Conservation (phyloP, 192 early-diverging fungal genomes). For the Podila minutissima region DNA sequence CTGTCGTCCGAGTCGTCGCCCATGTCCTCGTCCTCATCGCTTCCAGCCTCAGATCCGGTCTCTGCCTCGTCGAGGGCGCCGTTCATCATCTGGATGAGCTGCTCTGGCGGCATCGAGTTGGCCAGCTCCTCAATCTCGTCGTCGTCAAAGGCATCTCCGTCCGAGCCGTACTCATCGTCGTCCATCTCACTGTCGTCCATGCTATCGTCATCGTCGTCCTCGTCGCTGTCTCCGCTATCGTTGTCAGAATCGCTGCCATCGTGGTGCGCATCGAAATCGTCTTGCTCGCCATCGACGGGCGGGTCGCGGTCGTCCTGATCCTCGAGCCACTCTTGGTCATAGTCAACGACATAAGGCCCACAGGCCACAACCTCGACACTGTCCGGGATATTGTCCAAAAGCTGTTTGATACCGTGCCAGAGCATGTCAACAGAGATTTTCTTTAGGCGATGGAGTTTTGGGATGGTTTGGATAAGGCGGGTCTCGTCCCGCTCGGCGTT, state of each 20-base stretch:
- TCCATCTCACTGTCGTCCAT: neutral
- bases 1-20: neutral
- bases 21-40: neutral
- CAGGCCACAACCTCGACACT: neutral
- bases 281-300: neutral
- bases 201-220: neutral
- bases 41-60: neutral
- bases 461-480: neutral
- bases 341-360: neutral
- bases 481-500: neutral
- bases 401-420: neutral
- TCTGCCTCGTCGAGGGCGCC: neutral
- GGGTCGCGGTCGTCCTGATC: neutral
- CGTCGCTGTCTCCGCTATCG: neutral
- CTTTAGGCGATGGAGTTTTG: neutral
- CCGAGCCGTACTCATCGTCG: neutral
- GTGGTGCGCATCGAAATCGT: neutral
- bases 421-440: neutral
- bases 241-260: neutral
- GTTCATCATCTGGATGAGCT: neutral
- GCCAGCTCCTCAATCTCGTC: neutral
- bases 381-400: neutral
- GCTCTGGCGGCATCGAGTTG: neutral
- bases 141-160: neutral
- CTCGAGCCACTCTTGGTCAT: constrained; percentile 1